Evolutionary conservation across 331 rosid species (phyloP).

Genomic region (Telfairia occidentalis): DNA sequence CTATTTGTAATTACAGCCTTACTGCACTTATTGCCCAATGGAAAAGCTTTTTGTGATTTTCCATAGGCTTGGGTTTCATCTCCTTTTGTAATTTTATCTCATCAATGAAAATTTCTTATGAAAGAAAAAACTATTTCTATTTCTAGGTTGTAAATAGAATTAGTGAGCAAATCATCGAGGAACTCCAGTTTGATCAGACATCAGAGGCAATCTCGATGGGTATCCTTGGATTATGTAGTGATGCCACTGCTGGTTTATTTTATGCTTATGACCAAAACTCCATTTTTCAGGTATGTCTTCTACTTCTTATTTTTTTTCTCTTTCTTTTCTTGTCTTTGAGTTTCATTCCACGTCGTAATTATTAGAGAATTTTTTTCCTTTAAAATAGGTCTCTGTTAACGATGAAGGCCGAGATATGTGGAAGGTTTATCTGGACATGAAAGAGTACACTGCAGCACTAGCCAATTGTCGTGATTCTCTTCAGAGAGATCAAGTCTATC

Average conservation of each 20-base stretch:
- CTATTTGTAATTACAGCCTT: too few species aligned
- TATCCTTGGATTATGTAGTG: conserved; percentile 88
- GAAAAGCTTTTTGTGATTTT: too few species aligned
- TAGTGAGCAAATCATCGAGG: conserved; percentile 81
- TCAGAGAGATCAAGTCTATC: conserved; percentile 91
- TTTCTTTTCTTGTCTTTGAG: conserved; percentile 2
- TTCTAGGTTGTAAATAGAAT: conserved; percentile 91
- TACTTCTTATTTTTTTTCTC: conserved; percentile 19
- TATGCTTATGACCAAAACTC: conserved; percentile 92
- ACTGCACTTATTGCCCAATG: too few species aligned
- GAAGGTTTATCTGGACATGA: conserved; percentile 95
- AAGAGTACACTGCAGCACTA: conserved; percentile 79
- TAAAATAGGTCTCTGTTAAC: conserved; percentile 69
- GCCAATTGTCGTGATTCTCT: conserved; percentile 85
- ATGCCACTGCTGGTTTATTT: conserved; percentile 90
- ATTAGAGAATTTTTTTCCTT: neutral
- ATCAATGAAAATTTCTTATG: too few species aligned
- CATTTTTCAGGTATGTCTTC: conserved; percentile 70
- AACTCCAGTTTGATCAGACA: conserved; percentile 85
- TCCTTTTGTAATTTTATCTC: too few species aligned
- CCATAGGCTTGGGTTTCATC: too few species aligned
- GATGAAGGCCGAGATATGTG: conserved; percentile 98
- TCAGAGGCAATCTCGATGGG: conserved; percentile 78
- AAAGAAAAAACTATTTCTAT: too few species aligned
- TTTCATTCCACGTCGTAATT: neutral